Percentiles rank a stretch among this genome's conserved stretches.
phyloP scores from a whole-genome alignment of 73 alveolate genomes.

The Urostyla sp. region DNA sequence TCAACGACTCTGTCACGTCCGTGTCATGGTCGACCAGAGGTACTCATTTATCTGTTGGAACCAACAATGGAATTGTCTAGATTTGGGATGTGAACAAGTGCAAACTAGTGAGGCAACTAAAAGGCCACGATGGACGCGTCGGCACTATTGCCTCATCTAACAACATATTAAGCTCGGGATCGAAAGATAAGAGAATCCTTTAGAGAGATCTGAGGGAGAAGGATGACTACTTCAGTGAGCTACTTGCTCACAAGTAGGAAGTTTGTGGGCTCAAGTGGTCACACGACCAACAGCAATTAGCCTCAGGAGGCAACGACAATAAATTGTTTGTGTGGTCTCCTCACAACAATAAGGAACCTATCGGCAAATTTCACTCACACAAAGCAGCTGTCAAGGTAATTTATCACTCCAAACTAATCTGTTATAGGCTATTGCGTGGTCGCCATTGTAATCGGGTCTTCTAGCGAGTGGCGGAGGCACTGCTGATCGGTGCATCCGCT shows the following conservation, averaged over 20 bases:
- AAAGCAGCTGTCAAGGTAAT: constrained; percentile 96
- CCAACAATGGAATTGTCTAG: constrained; percentile 78
- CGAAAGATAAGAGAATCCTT: constrained; percentile 90
- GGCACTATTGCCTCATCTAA: constrained; percentile 96
- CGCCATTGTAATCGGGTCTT: constrained; percentile 90
- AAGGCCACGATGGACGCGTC: constrained; percentile 89
- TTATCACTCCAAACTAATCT: too few species aligned
- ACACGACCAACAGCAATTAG: constrained; percentile 91
- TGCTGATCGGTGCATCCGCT: constrained; percentile 93
- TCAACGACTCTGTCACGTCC: constrained; percentile 92
- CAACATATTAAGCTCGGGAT: constrained; percentile 86
- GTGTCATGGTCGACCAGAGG: constrained; percentile 83
- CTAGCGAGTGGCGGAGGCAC: constrained; percentile 98
- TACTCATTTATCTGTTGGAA: constrained; percentile 72
- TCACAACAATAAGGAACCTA: constrained; percentile 76
- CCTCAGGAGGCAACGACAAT: constrained; percentile 99
- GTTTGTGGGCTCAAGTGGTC: constrained; percentile 98
- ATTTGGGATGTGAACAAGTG: constrained; percentile 82
- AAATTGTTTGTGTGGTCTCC: constrained; percentile 95
- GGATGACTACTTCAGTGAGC: constrained; percentile 58
- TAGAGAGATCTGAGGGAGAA: constrained; percentile 88
- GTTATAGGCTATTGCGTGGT: constrained; percentile 99
- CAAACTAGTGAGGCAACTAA: constrained; percentile 70
- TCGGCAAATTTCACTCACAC: constrained; percentile 84
- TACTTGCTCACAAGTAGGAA: constrained; percentile 88